Evolutionary conservation across 192 early-diverging fungal genomes (phyloP).

Genomic region (Entophlyctis helioformis): DNA sequence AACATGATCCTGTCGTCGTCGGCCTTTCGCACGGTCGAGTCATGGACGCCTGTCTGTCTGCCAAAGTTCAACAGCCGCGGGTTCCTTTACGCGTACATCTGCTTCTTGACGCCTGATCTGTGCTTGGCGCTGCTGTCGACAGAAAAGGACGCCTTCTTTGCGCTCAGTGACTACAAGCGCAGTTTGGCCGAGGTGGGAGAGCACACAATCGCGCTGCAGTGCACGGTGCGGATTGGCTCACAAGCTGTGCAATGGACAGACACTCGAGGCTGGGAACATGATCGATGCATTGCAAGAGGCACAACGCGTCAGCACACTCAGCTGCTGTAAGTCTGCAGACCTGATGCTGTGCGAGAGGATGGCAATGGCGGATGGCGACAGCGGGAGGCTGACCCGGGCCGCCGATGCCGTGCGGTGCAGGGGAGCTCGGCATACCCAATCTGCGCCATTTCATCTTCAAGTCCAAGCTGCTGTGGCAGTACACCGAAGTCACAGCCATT

Average conservation of each 20-base stretch:
- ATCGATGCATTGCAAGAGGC: too few relatives aligned
- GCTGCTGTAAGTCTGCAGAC: too few relatives aligned
- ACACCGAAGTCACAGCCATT: constrained; percentile 45
- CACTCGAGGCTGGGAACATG: too few relatives aligned
- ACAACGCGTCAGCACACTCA: too few relatives aligned
- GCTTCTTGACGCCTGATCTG: constrained; percentile 60
- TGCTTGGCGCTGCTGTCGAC: constrained; percentile 65
- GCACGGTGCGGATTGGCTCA: too few relatives aligned
- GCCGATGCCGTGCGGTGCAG: constrained; percentile 10
- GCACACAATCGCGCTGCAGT: too few relatives aligned
- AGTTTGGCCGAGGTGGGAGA: constrained; percentile 45
- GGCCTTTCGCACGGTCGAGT: constrained; percentile 68
- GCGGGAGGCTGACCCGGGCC: constrained; percentile 7
- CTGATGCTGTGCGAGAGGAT: neutral
- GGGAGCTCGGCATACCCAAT: constrained; percentile 47
- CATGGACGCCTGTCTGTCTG: constrained; percentile 92
- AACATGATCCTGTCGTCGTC: constrained; percentile 67
- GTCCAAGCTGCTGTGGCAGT: constrained; percentile 46
- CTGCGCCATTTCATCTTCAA: constrained; percentile 68
- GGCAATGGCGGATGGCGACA: constrained; percentile 1
- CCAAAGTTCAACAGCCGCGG: constrained; percentile 73
- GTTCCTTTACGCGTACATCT: constrained; percentile 81
- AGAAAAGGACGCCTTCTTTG: constrained; percentile 75
- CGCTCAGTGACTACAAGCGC: constrained; percentile 56
- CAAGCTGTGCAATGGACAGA: too few relatives aligned